A percentile compares a stretch with the other conserved stretches of the same genome.
Evolutionary conservation across 176 grass and related monocot species (phyloP).

Genomic region (Oryza nivara): DNA sequence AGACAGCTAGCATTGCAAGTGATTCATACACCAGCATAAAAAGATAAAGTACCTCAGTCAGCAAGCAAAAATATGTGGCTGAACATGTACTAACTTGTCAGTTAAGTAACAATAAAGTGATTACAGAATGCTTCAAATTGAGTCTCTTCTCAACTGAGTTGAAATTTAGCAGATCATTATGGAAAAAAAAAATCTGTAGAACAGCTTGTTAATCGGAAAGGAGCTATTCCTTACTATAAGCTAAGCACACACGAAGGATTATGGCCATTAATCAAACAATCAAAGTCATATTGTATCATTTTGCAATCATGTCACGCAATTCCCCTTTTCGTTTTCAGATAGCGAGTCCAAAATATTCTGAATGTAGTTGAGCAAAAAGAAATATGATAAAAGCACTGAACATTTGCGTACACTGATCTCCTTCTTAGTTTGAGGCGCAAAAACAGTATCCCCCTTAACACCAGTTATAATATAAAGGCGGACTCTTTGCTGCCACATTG

Average conservation of each 20-base stretch:
- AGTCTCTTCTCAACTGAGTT: not conserved
- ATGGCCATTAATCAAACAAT: slow-evolving; percentile 4
- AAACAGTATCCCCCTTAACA: slow-evolving; percentile 80
- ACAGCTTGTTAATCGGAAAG: not conserved
- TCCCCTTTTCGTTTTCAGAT: too few species aligned
- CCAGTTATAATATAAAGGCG: slow-evolving; percentile 88
- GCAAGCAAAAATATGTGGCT: not conserved
- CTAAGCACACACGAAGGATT: not conserved
- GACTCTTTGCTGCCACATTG: slow-evolving; percentile 83
- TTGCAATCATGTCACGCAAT: not conserved
- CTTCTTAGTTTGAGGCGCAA: slow-evolving; percentile 96
- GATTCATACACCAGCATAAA: not conserved
- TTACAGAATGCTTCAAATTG: not conserved
- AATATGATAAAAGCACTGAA: slow-evolving; percentile 15
- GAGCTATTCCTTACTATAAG: not conserved
- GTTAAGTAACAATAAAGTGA: not conserved
- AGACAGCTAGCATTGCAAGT: not conserved
- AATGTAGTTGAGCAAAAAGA: not conserved
- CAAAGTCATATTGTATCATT: not conserved
- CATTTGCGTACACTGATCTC: slow-evolving; percentile 87
- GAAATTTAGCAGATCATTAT: not conserved
- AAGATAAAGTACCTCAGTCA: not conserved
- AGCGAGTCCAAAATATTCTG: too few species aligned
- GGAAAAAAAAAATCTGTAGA: not conserved
- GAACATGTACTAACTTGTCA: not conserved